Base-by-base conservation (phyloP, 495 filamentous ascomycete genomes). In the Evernia prunastri region DNA sequence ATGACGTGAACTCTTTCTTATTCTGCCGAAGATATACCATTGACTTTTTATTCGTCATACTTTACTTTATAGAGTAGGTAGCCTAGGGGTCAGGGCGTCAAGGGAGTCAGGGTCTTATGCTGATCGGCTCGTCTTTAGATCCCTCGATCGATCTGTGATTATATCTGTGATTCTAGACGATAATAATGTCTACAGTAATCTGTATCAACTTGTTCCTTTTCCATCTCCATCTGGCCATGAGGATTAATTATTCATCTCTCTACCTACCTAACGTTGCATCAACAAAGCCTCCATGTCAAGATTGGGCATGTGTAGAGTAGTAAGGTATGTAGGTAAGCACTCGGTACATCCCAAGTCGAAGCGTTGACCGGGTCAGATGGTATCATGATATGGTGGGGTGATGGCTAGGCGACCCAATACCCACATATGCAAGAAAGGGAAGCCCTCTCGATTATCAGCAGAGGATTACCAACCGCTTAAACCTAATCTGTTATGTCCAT, bases 401-500 rank as follows among this genome's bases (percentile, higher is more conserved):
- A 54, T 27, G 51, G 29, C 51, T 54, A 54, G 29, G 17, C 17
- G 29, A 17, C 51, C 51, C 51, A 54, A 33, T 13, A 17, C 51
- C 51, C 51, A 54, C 20, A 33, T 54, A 54, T 54, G 51, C 51
- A 33, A 0, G 29, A 20, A 33, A 33, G 0, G 15, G 51, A 8
- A 33, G 17, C 27, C 15, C 4, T 20, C 12, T 7, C 1, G n/a
- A 5, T 54, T 29, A 33, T 0, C 15, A 3, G 7, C 29, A 33
- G 51, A 54, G 51, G 5, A 54, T 33, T 3, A 33, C 51, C 51
- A 54, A 33, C 51, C 51, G 29, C 51, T 54, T 54, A 20, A 54
- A 31, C 47, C 49, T 7, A 31, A 53, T 17, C 49, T 53, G 33
- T 3, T 7, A 20, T 20, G 51, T 54, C 15, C 29, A 18, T 12